These are phyloP conservation scores for Capsicum chinense DNA, from an alignment of 257 asterid genomes.

Conservation along the genomic window DNA sequence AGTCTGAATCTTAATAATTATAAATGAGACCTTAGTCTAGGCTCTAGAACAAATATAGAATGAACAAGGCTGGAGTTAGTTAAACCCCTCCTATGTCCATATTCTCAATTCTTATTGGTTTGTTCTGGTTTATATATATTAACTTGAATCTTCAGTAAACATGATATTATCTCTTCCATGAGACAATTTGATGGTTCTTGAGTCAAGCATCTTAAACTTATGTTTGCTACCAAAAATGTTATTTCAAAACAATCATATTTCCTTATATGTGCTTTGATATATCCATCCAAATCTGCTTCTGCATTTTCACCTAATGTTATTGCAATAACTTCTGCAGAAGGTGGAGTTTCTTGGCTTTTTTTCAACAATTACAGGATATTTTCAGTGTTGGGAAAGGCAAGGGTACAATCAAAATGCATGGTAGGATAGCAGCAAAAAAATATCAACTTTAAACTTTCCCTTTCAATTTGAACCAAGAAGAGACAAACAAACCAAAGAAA, in stretches of 20 bases:
- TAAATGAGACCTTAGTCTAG: background rate
- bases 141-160: conserved; percentile 55
- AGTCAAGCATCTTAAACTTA: conserved; percentile 52
- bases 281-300: conserved; percentile 36
- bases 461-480: too few species aligned
- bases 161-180: conserved; percentile 57
- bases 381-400: conserved; percentile 6
- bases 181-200: conserved; percentile 58
- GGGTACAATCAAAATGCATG: too few species aligned
- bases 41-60: background rate
- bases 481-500: too few species aligned
- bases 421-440: too few species aligned
- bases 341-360: conserved; percentile 45
- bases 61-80: background rate
- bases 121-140: conserved; percentile 36
- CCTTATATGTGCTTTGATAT: conserved; percentile 39
- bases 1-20: background rate
- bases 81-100: background rate
- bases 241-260: conserved; percentile 39
- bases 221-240: conserved; percentile 43
- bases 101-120: conserved; percentile 17
- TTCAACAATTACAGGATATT: conserved; percentile 37
- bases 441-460: too few species aligned
- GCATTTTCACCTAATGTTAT: conserved; percentile 42
- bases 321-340: conserved; percentile 36